phyloP scores from a whole-genome alignment of 257 asterid genomes.

The Rubia yunnanensis region DNA sequence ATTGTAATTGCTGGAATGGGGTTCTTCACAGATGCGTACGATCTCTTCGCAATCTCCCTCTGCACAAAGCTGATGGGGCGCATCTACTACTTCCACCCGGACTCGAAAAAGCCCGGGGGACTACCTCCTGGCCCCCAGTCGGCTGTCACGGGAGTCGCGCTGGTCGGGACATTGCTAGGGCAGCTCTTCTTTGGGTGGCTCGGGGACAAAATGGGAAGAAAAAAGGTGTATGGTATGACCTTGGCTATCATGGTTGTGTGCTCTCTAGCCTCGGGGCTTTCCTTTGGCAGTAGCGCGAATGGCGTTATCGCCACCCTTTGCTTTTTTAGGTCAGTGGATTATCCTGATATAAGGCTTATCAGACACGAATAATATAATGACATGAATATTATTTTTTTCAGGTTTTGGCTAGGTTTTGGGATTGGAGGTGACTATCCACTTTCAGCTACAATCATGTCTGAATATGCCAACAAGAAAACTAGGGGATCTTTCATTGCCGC shows the following conservation, averaged over 20 bases:
- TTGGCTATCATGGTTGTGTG: conserved; percentile 17
- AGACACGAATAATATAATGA: not conserved
- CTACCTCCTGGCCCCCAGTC: conserved; percentile 11
- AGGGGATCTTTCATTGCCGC: conserved; percentile 23
- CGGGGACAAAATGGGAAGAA: conserved; percentile 23
- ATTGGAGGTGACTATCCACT: conserved; percentile 24
- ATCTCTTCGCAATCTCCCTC: conserved; percentile 21
- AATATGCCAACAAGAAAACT: conserved; percentile 20
- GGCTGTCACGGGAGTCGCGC: conserved; percentile 18
- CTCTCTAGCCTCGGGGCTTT: conserved; percentile 20
- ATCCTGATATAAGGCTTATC: not conserved
- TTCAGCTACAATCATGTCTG: conserved; percentile 23
- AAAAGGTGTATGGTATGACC: conserved; percentile 17
- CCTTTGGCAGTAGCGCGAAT: conserved; percentile 12
- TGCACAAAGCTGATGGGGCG: conserved; percentile 23
- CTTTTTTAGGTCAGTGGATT: conserved; percentile 8
- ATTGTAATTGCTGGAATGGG: conserved; percentile 28
- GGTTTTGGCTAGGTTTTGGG: conserved; percentile 23
- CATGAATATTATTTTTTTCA: not conserved
- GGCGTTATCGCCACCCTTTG: conserved; percentile 18
- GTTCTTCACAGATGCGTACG: conserved; percentile 25
- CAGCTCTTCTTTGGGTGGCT: conserved; percentile 24
- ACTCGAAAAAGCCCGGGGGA: conserved; percentile 8
- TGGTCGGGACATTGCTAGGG: conserved; percentile 14
- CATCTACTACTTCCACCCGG: conserved; percentile 12